Evolutionary conservation across 163 green algal genomes (phyloP), one percentile per base, ranked within the genome.

Genomic region (Volvox carteri): DNA sequence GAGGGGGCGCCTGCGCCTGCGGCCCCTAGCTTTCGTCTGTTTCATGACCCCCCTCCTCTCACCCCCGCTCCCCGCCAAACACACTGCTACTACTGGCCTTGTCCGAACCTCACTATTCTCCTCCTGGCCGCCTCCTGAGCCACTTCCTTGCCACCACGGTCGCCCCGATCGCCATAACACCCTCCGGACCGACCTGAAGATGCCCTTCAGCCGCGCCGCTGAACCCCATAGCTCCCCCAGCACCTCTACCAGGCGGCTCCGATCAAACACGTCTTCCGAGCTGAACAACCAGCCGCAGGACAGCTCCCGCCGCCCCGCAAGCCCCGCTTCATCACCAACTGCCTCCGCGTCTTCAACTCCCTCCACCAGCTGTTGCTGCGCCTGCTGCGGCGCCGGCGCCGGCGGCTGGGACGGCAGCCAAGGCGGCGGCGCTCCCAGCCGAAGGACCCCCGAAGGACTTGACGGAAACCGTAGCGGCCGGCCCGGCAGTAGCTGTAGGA

Each of bases 251-350:
- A 89, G 84, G 6, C 52, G 52, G 12, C 33, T 19, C 39, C 84
- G 50, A 12, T 89, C 84, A 28, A 89, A 89, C 39, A 89, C 68
- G 6, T 89, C 84, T 4, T 89, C 70, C 6, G 70, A 16, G 52
- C 84, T 84, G 50, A 89, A 89, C 50, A 89, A 28, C 84, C 84
- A 89, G 1, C 84, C 84, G 70, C 84, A 89, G 21, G 84, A 84
- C 37, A 62, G 8, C 0, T 4, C 8, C 73, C 12, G 19, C 25
- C 42, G 44, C 37, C 42, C 39, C 1, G 1, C 70, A 23, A 25
- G 2, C 37, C 35, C 28, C 12, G 37, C 28, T 37, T 18, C 68
- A 8, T 35, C 39, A 9, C 7, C 62, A 42, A 12, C 67, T 3
- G 16, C 37, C 39, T 76, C 52, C 28, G 12, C 28, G 0, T 86